phyloP scores from a whole-genome alignment of 2,329 filamentous ascomycete species.

The Ceratocystis huliohia region DNA sequence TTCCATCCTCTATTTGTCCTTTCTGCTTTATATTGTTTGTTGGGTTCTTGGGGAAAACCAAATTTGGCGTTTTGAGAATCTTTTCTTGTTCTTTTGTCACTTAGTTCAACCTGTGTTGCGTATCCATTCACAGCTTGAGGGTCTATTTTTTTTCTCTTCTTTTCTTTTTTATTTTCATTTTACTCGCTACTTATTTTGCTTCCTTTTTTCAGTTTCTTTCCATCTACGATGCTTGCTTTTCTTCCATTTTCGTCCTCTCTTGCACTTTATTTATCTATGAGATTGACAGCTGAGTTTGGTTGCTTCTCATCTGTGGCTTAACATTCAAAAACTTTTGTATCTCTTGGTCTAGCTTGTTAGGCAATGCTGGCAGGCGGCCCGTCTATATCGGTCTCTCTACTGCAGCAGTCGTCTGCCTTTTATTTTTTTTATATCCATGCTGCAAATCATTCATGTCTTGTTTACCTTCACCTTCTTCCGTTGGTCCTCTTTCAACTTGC shows the following conservation, averaged over 20 bases:
- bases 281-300: background rate
- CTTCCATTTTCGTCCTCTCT: conserved; percentile 42
- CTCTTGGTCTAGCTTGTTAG: background rate
- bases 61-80: conserved; percentile 11
- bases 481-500: background rate
- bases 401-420: background rate
- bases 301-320: background rate
- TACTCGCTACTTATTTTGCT: background rate
- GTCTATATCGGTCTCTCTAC: background rate
- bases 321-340: background rate
- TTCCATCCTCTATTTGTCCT: background rate
- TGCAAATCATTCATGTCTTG: conserved; percentile 1
- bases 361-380: background rate
- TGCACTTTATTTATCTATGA: background rate
- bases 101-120: conserved; percentile 1
- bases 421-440: conserved; percentile 7
- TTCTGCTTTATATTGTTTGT: conserved; percentile 6
- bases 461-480: background rate
- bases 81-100: conserved; percentile 11
- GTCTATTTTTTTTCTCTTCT: background rate
- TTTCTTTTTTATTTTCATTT: background rate
- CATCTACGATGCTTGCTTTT: conserved; percentile 41
- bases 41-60: conserved; percentile 9
- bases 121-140: background rate
- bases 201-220: background rate